Evolutionary conservation across 139 green algal species (phyloP).

Genomic region (Chlamydomonas sphaeroides): DNA sequence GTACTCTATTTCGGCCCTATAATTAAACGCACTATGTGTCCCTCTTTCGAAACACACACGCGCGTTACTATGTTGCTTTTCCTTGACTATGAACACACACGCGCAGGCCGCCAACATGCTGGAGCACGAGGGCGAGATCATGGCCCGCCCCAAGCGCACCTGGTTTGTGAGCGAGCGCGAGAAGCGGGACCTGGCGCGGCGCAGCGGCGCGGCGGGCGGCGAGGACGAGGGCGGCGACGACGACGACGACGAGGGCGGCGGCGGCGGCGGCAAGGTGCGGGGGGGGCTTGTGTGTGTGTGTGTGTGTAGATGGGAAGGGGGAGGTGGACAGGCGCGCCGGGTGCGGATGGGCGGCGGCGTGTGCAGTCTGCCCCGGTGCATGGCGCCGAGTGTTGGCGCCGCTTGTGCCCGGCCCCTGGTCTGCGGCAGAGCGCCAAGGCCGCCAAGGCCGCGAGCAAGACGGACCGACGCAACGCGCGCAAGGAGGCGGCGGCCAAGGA

Average conservation of each 20-base stretch:
- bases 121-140: slow-evolving; percentile 94
- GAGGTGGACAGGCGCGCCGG: too few species aligned
- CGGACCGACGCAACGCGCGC: slow-evolving; percentile 25
- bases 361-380: too few species aligned
- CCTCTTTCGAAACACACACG: too few species aligned
- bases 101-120: slow-evolving; percentile 82
- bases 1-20: too few species aligned
- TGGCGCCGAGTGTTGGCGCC: too few species aligned
- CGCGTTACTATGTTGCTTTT: background rate
- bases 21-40: too few species aligned
- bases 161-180: slow-evolving; percentile 88
- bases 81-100: background rate
- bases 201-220: background rate
- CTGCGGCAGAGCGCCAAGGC: slow-evolving; percentile 1
- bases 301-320: too few species aligned
- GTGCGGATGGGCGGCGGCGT: too few species aligned
- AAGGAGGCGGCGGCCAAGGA: slow-evolving; percentile 39
- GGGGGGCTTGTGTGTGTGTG: too few species aligned
- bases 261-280: slow-evolving; percentile 13
- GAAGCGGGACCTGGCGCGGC: slow-evolving; percentile 51
- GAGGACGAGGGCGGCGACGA: slow-evolving; percentile 32
- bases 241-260: slow-evolving; percentile 23
- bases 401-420: too few species aligned
- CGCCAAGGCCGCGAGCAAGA: slow-evolving; percentile 39
- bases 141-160: slow-evolving; percentile 81